These are phyloP conservation scores for Ophioceras dolichostomum DNA, from an alignment of 2,329 filamentous ascomycete species.

Conservation along the genomic window DNA sequence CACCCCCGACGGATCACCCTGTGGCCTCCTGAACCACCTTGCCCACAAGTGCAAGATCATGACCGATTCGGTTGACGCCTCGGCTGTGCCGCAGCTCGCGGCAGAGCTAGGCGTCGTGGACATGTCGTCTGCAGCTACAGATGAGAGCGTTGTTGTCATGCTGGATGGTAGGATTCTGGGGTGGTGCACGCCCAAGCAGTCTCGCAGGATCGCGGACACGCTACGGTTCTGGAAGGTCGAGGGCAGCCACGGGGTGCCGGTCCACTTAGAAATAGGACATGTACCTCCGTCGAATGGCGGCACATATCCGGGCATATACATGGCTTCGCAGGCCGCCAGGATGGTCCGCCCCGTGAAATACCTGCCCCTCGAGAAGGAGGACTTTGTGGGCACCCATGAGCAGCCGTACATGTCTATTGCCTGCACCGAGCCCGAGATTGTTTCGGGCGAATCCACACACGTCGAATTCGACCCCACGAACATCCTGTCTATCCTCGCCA, in stretches of 20 bases:
- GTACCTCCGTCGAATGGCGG: slow-evolving; percentile 79
- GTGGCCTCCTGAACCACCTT: slow-evolving; percentile 88
- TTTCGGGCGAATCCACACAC: slow-evolving; percentile 81
- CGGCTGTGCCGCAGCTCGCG: slow-evolving; percentile 60
- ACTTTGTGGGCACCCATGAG: slow-evolving; percentile 86
- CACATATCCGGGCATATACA: slow-evolving; percentile 93
- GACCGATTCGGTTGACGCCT: slow-evolving; percentile 62
- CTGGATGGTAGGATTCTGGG: slow-evolving; percentile 83
- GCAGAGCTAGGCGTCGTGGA: slow-evolving; percentile 68
- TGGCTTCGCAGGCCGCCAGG: slow-evolving; percentile 73
- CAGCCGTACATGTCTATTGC: slow-evolving; percentile 98
- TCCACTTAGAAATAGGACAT: slow-evolving; percentile 82
- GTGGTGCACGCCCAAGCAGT: slow-evolving; percentile 78
- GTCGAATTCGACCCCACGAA: slow-evolving; percentile 92
- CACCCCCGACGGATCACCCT: slow-evolving; percentile 91
- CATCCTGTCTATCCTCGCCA: slow-evolving; percentile 93
- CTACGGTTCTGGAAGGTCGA: slow-evolving; percentile 93
- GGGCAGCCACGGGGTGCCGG: slow-evolving; percentile 66
- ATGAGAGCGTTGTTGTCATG: slow-evolving; percentile 80
- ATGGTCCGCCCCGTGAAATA: slow-evolving; percentile 93
- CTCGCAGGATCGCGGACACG: slow-evolving; percentile 70
- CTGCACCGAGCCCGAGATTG: slow-evolving; percentile 75
- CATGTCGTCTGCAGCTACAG: slow-evolving; percentile 63
- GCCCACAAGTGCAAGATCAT: slow-evolving; percentile 89
- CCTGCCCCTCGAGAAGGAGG: slow-evolving; percentile 70